Evolutionary conservation across 2,329 filamentous ascomycete species (phyloP).

Genomic region (Diaporthe citrichinensis): DNA sequence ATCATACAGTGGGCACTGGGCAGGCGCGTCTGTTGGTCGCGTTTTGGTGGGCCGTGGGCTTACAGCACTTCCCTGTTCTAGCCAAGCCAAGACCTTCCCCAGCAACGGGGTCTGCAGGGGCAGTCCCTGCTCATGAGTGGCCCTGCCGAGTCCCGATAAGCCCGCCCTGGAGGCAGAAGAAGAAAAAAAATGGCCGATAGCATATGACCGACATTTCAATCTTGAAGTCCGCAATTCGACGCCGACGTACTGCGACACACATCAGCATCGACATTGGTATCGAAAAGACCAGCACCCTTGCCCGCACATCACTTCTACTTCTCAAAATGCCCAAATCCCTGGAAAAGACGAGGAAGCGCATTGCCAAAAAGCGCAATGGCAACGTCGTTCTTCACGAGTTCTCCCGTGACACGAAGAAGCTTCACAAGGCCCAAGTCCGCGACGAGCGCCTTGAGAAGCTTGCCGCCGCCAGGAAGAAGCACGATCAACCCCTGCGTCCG

Average conservation of each 20-base stretch:
- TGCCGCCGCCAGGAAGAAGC: conserved; percentile 77
- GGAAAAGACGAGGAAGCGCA: conserved; percentile 88
- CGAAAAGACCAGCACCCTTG: no score
- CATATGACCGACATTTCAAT: neutral
- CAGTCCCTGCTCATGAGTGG: neutral
- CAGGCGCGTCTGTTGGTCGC: conserved; percentile 27
- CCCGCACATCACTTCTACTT: neutral
- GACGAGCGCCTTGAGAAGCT: conserved; percentile 87
- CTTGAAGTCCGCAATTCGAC: neutral
- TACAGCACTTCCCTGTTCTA: conserved; percentile 1
- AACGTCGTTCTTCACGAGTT: conserved; percentile 86
- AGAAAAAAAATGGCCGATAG: neutral
- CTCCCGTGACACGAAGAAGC: conserved; percentile 85
- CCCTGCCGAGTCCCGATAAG: neutral
- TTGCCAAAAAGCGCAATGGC: conserved; percentile 86
- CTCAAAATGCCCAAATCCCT: conserved; percentile 81
- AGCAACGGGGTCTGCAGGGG: conserved; percentile 13
- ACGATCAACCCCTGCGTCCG: conserved; percentile 81
- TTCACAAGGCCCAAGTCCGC: conserved; percentile 83
- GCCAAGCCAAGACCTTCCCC: conserved; percentile 1
- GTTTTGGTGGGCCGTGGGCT: conserved; percentile 8
- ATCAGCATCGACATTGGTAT: neutral
- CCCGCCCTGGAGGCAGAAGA: neutral
- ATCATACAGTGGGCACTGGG: conserved; percentile 6
- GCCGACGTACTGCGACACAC: neutral